Percentiles rank a stretch among this genome's conserved stretches.
phyloP scores from a whole-genome alignment of 2,329 filamentous ascomycete genomes.

The Fusarium coicis region DNA sequence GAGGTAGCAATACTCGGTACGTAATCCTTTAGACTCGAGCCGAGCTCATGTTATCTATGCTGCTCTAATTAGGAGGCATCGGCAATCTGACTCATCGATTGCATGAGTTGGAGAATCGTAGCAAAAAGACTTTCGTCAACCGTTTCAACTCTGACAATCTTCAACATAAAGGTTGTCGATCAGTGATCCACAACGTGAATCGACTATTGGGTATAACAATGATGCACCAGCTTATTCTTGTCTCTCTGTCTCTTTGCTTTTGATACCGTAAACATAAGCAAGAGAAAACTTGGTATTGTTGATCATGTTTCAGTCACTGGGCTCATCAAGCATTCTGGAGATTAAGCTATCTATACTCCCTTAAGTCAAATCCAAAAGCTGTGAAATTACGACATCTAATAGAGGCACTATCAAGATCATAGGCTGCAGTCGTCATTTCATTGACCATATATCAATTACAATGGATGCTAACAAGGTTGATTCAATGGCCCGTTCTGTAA shows the following conservation, averaged over 20 bases:
- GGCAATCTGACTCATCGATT: conserved; percentile 28
- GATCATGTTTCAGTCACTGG: neutral
- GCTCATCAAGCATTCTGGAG: neutral
- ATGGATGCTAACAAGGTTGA: neutral
- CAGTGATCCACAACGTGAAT: conserved; percentile 28
- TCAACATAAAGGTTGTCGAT: conserved; percentile 14
- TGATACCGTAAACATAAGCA: neutral
- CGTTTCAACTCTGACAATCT: neutral
- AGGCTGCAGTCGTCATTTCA: neutral
- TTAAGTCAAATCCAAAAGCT: neutral
- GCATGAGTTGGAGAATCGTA: conserved; percentile 5
- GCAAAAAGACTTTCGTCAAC: neutral
- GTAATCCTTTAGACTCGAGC: neutral
- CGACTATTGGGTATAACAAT: neutral
- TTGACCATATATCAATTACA: neutral
- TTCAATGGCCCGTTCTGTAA: neutral
- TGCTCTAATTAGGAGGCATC: neutral
- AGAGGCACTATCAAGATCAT: neutral
- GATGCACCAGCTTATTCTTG: neutral
- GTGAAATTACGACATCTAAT: neutral
- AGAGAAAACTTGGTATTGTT: neutral
- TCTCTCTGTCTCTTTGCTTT: conserved; percentile 14
- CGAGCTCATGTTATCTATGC: neutral
- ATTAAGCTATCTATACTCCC: neutral
- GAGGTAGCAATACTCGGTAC: conserved; percentile 10